phyloP scores from a whole-genome alignment of 371 early-diverging fungal species.

The Haplosporangium sp. region DNA sequence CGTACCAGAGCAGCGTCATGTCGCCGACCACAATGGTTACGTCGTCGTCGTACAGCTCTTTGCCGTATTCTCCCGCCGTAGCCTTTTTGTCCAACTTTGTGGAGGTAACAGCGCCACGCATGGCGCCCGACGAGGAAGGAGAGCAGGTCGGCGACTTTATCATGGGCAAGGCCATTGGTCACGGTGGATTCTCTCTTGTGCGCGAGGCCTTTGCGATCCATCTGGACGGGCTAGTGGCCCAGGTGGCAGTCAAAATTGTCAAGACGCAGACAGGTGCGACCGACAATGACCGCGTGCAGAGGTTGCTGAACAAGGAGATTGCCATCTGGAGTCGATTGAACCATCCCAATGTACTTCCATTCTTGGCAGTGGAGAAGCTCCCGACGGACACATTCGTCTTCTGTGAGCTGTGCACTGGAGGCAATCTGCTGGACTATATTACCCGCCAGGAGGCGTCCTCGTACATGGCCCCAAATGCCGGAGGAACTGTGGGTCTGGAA shows the following conservation, averaged over 20 bases:
- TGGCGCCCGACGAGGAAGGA: conserved; percentile 64
- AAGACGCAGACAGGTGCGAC: conserved; percentile 45
- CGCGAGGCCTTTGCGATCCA: conserved; percentile 64
- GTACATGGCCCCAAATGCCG: conserved; percentile 11
- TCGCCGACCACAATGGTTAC: conserved; percentile 51
- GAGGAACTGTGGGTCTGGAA: conserved; percentile 50
- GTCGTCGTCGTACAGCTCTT: conserved; percentile 59
- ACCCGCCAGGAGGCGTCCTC: conserved; percentile 57
- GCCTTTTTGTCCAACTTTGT: conserved; percentile 69
- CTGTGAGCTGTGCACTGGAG: conserved; percentile 73
- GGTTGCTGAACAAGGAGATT: conserved; percentile 59
- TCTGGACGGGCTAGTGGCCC: conserved; percentile 31
- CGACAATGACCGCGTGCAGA: conserved; percentile 36
- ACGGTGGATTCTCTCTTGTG: conserved; percentile 79
- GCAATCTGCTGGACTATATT: conserved; percentile 58
- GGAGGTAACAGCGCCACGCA: conserved; percentile 66
- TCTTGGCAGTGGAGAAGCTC: conserved; percentile 72
- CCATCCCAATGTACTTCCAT: conserved; percentile 76
- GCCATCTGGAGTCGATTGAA: conserved; percentile 77
- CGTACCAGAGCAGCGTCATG: conserved; percentile 15
- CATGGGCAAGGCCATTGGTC: conserved; percentile 71
- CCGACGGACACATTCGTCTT: conserved; percentile 76
- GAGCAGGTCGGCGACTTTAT: conserved; percentile 76
- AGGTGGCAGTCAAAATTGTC: conserved; percentile 70
- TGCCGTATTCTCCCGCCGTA: conserved; percentile 69